Conservation (phyloP, 2,329 filamentous ascomycete species). For the Cercospora zeina region DNA sequence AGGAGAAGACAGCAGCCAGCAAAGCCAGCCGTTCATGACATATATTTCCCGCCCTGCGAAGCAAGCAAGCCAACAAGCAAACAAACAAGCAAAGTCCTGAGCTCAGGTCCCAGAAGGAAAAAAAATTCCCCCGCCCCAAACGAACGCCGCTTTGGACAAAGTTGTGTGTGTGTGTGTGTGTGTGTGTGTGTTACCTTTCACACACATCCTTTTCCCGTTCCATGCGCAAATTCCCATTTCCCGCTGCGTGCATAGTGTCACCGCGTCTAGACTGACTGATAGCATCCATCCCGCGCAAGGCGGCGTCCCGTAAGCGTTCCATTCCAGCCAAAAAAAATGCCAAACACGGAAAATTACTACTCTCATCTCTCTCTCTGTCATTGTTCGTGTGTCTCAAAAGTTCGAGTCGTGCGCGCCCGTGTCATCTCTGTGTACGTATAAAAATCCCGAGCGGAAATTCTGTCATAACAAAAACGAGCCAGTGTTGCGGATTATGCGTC, state of each 20-base stretch:
- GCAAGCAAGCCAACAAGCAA: no score
- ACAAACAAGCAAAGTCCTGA: no score
- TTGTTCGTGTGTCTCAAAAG: background rate
- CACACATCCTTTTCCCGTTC: background rate
- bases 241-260: background rate
- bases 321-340: background rate
- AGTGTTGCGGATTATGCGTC: conserved; percentile 5
- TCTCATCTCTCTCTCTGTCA: background rate
- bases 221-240: background rate
- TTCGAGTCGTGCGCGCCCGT: background rate
- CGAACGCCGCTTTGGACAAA: background rate
- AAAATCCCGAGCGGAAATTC: background rate
- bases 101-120: background rate
- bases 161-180: background rate
- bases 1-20: no score
- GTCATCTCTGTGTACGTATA: conserved; percentile 5
- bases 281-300: background rate
- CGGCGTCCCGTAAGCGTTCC: conserved; percentile 1
- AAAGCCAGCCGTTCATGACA: no score
- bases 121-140: no score
- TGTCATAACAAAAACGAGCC: background rate
- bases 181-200: no score
- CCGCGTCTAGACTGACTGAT: background rate
- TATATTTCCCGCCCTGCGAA: no score
- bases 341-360: background rate